phyloP scores from a whole-genome alignment of 2,329 filamentous ascomycete species.

The Onygenales sp. region DNA sequence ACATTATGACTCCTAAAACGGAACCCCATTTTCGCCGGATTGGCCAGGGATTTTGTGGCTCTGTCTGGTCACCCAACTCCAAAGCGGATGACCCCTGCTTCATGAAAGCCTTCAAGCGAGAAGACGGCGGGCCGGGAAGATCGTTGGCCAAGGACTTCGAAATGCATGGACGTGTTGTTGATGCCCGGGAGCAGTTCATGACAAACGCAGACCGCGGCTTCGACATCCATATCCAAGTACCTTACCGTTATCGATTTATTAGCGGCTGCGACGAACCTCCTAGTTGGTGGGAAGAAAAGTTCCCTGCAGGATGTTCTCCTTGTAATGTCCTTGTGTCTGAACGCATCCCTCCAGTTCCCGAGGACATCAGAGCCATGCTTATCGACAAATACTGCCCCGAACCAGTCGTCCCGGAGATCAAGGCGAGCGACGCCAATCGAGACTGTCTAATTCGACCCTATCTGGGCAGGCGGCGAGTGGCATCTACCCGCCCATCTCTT shows the following conservation, averaged over 20 bases:
- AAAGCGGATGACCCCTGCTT: background rate
- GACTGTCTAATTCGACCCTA: conserved; percentile 44
- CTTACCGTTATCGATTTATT: conserved; percentile 19
- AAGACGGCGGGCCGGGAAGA: conserved; percentile 22
- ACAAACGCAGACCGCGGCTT: background rate
- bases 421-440: conserved; percentile 24
- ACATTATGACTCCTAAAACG: background rate
- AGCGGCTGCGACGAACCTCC: conserved; percentile 5
- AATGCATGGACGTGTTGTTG: conserved; percentile 20
- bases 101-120: conserved; percentile 22
- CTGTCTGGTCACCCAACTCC: conserved; percentile 20
- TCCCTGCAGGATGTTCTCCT: conserved; percentile 19
- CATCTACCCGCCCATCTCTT: conserved; percentile 9
- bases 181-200: conserved; percentile 7
- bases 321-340: conserved; percentile 28
- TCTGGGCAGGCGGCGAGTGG: conserved; percentile 30
- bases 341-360: conserved; percentile 25
- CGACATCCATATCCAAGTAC: conserved; percentile 13
- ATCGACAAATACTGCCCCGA: conserved; percentile 26
- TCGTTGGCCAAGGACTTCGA: conserved; percentile 22
- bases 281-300: conserved; percentile 21
- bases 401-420: conserved; percentile 16
- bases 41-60: conserved; percentile 23
- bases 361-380: conserved; percentile 18
- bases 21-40: conserved; percentile 15